These are phyloP conservation scores for Collybia sp. DNA, from an alignment of 768 basidiomycete species.

Conservation along the genomic window DNA sequence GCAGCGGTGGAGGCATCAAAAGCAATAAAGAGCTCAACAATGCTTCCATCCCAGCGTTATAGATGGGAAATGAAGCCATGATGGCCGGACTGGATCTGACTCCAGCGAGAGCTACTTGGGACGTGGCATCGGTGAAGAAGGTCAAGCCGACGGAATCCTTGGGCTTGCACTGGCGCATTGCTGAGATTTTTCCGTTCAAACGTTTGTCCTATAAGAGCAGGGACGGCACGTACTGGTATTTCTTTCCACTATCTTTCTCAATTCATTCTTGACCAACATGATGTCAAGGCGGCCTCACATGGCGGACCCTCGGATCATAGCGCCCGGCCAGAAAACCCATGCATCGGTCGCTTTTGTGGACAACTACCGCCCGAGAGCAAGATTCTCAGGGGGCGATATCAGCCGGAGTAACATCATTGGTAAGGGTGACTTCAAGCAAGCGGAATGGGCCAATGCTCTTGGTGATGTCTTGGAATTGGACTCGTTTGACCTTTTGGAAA, in stretches of 20 bases:
- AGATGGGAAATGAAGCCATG: conserved; percentile 19
- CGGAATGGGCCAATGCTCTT: no score
- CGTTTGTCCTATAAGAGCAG: background rate
- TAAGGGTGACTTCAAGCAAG: no score
- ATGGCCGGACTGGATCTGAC: conserved; percentile 10
- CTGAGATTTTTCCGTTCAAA: conserved; percentile 6
- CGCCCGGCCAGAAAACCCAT: background rate
- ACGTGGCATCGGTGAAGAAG: background rate
- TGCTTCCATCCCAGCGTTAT: conserved; percentile 12
- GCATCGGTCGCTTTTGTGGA: background rate
- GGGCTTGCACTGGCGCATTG: conserved; percentile 8
- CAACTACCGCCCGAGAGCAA: no score
- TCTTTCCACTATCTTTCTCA: background rate
- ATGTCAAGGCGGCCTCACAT: background rate
- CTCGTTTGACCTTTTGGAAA: no score
- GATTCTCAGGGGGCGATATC: no score
- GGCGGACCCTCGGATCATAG: background rate
- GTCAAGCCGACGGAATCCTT: conserved; percentile 11
- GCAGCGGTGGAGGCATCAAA: conserved; percentile 15
- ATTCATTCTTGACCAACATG: background rate
- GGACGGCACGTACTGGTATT: background rate
- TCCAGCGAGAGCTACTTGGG: conserved; percentile 4
- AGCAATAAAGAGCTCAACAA: conserved; percentile 12
- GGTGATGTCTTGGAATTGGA: no score
- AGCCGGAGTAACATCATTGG: no score